Conservation (phyloP, 805 yeast species). For the Ogataea kodamae region DNA sequence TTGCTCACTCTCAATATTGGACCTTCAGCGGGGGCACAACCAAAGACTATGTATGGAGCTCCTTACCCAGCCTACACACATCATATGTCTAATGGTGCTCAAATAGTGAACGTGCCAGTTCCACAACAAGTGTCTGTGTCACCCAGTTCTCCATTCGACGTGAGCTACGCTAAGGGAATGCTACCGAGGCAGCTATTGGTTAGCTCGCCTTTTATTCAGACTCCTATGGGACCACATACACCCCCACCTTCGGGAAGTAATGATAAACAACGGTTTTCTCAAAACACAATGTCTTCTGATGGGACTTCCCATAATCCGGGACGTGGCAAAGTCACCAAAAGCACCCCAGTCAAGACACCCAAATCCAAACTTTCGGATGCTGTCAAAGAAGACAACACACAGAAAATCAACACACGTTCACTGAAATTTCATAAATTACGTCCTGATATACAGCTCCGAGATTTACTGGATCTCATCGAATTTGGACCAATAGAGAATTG, state of each 20-base stretch:
- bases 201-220: slow-evolving; percentile 56
- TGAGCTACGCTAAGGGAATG: slow-evolving; percentile 56
- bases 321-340: slow-evolving; percentile 5
- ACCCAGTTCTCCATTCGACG: slow-evolving; percentile 57
- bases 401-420: slow-evolving; percentile 17
- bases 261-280: not conserved
- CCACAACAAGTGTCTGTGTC: slow-evolving; percentile 18
- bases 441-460: slow-evolving; percentile 17
- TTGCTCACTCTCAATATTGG: slow-evolving; percentile 4
- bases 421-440: slow-evolving; percentile 21
- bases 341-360: slow-evolving; percentile 19
- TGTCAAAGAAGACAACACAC: slow-evolving; percentile 5
- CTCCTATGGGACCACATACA: slow-evolving; percentile 26
- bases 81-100: slow-evolving; percentile 17
- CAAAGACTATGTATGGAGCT: slow-evolving; percentile 1
- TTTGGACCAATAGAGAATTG: slow-evolving; percentile 64
- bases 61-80: slow-evolving; percentile 10
- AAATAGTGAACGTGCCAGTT: slow-evolving; percentile 17
- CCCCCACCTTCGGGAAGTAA: slow-evolving; percentile 5
- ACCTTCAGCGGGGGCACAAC: not conserved
- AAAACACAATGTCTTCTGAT: not conserved
- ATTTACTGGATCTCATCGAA: slow-evolving; percentile 42
- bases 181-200: slow-evolving; percentile 60
- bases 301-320: not conserved
- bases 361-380: slow-evolving; percentile 19